Evolutionary conservation across 2,329 filamentous ascomycete genomes (phyloP).

Genomic region (Coniochaeta ligniaria): DNA sequence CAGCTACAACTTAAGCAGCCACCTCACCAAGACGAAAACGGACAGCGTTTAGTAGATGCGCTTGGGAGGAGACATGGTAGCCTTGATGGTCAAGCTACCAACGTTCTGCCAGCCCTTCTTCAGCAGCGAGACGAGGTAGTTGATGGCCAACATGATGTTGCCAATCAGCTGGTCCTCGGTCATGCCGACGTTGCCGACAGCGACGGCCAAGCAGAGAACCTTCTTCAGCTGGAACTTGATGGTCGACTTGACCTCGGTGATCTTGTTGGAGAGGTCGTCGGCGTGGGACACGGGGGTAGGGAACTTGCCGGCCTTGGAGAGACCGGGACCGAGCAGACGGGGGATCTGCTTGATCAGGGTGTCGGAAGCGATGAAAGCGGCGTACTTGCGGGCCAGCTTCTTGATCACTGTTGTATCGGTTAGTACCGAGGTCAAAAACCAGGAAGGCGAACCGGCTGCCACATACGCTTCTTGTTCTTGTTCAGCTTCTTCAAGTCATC

Average conservation of each 20-base stretch:
- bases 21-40: not conserved
- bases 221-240: conserved; percentile 99
- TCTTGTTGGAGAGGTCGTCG: conserved; percentile 90
- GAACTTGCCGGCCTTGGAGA: conserved; percentile 99
- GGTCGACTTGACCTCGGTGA: conserved; percentile 99
- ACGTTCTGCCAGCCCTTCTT: conserved; percentile 99
- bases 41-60: conserved; percentile 73
- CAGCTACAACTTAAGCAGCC: not conserved
- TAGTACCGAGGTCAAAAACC: not conserved
- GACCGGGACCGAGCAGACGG: conserved; percentile 97
- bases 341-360: conserved; percentile 99
- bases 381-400: conserved; percentile 99
- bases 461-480: conserved; percentile 98
- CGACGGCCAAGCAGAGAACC: conserved; percentile 99
- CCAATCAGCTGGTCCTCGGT: conserved; percentile 88
- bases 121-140: conserved; percentile 98
- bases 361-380: conserved; percentile 97
- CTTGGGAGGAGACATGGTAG: conserved; percentile 98
- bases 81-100: conserved; percentile 99
- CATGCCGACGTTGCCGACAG: conserved; percentile 98
- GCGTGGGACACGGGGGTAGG: conserved; percentile 94
- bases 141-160: conserved; percentile 99
- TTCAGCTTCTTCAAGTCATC: conserved; percentile 99
- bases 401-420: conserved; percentile 62
- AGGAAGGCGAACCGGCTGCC: not conserved